A percentile compares a stretch with the other conserved stretches of the same genome.
phyloP scores from a whole-genome alignment of 352 stramenopile genomes.

The Pythium coloratum region DNA sequence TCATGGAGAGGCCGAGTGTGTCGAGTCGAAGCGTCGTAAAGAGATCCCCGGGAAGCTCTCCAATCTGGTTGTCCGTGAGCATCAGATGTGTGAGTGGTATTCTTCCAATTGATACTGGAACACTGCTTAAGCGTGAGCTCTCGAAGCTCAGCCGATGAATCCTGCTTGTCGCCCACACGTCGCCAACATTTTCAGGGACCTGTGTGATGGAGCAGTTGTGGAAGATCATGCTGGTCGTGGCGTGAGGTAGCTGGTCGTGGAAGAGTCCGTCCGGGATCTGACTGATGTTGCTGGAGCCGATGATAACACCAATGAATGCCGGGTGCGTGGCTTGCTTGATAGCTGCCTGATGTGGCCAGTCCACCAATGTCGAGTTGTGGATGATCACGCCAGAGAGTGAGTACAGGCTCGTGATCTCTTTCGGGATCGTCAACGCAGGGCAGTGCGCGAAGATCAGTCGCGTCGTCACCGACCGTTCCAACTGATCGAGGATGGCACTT shows the following conservation, averaged over 20 bases:
- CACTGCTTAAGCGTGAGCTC: neutral
- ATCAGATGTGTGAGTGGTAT: neutral
- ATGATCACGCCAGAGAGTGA: slow-evolving; percentile 2
- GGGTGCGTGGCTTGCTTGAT: slow-evolving; percentile 8
- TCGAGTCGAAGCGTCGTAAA: neutral
- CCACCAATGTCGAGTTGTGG: slow-evolving; percentile 4
- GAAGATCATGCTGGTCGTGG: neutral
- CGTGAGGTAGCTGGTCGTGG: neutral
- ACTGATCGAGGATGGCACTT: neutral
- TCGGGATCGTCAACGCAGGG: neutral
- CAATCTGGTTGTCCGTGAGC: neutral
- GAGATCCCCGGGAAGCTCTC: neutral
- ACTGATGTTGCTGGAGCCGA: neutral
- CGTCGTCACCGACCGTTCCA: slow-evolving; percentile 1
- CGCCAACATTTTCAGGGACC: slow-evolving; percentile 1
- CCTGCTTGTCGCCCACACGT: slow-evolving; percentile 1
- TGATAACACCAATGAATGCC: neutral
- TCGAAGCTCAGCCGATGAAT: slow-evolving; percentile 1
- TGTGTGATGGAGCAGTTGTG: neutral
- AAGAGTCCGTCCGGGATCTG: neutral
- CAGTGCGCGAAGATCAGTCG: slow-evolving; percentile 9
- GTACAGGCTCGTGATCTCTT: neutral
- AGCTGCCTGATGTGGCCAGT: neutral
- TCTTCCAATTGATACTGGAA: neutral
- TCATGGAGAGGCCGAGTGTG: neutral